These are phyloP conservation scores for Pythium brachiatum DNA, from an alignment of 352 stramenopile species.

Conservation along the genomic window DNA sequence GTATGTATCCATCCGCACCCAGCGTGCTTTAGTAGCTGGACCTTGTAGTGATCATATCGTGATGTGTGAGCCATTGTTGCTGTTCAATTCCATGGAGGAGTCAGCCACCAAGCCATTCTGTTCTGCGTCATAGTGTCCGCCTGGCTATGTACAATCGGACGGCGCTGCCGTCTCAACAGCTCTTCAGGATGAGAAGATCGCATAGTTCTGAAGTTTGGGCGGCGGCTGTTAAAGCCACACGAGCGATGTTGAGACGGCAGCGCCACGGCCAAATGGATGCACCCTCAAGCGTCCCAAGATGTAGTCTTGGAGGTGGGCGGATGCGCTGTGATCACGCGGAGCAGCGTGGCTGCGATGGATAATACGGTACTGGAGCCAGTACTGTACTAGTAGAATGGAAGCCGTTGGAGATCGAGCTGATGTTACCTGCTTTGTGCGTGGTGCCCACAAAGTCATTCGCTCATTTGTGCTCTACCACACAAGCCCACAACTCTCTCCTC, in stretches of 20 bases:
- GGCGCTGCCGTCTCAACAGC: conserved; percentile 3
- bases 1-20: conserved; percentile 14
- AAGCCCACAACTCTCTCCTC: background rate
- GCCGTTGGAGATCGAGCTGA: background rate
- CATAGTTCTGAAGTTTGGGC: background rate
- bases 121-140: background rate
- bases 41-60: no score
- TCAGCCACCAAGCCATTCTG: background rate
- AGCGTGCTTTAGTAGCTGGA: no score
- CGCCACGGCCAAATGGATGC: no score
- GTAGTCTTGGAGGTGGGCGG: no score
- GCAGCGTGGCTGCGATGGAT: background rate
- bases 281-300: no score
- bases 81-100: background rate
- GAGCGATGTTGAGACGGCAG: background rate
- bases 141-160: background rate
- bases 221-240: background rate
- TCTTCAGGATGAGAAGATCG: background rate
- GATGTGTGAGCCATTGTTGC: background rate
- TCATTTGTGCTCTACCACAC: background rate
- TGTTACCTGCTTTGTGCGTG: background rate
- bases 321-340: background rate
- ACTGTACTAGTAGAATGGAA: background rate
- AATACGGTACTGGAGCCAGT: background rate
- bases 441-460: background rate